phyloP scores from a whole-genome alignment of 129 eudicot species.

The Saussurea involucrata region DNA sequence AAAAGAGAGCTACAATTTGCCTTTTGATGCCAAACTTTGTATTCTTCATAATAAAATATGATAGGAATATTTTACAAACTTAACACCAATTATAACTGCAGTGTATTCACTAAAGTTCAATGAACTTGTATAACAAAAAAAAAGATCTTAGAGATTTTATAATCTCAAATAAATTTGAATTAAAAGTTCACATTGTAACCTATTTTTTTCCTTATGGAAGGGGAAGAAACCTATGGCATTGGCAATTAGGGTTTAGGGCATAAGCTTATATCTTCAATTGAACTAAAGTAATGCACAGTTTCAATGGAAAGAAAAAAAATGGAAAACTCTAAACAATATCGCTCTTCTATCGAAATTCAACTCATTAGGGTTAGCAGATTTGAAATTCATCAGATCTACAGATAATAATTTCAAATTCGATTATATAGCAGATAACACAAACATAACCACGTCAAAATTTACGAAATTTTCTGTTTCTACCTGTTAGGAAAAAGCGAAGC shows the following conservation, averaged over 20 bases:
- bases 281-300: background rate
- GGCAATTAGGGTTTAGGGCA: conserved; percentile 4
- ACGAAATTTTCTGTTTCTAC: conserved; percentile 17
- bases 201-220: background rate
- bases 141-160: background rate
- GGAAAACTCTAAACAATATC: background rate
- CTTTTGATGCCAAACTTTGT: background rate
- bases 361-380: conserved; percentile 17
- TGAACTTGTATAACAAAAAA: background rate
- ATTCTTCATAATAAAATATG: background rate
- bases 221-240: background rate
- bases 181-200: background rate
- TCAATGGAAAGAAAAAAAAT: background rate
- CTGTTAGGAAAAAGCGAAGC: conserved; percentile 88
- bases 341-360: background rate
- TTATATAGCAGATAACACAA: background rate
- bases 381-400: conserved; percentile 13
- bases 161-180: background rate
- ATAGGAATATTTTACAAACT: background rate
- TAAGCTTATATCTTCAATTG: background rate
- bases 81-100: background rate
- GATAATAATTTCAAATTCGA: background rate
- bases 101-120: background rate
- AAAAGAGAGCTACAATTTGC: background rate
- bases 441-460: background rate